A percentile compares a stretch with the other conserved stretches of the same genome.
phyloP scores from a whole-genome alignment of 805 yeast species.

The Komagataella pseudopastoris region DNA sequence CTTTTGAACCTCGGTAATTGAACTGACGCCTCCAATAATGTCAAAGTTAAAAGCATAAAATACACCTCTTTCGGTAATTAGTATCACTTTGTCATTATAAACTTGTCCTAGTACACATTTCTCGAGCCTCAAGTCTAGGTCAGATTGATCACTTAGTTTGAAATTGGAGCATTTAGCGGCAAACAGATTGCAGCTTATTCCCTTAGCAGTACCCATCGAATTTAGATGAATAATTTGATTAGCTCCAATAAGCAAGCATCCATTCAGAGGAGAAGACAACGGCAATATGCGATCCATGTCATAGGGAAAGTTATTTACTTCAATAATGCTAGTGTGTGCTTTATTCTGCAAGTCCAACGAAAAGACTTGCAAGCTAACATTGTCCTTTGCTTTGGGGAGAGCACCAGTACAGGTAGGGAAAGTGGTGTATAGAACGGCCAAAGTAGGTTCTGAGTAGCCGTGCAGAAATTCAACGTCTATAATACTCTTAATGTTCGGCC shows the following conservation, averaged over 20 bases:
- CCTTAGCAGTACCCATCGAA: constrained; percentile 54
- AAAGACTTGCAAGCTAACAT: constrained; percentile 43
- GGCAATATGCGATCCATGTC: constrained; percentile 58
- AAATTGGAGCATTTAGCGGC: constrained; percentile 26
- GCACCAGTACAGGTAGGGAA: constrained; percentile 66
- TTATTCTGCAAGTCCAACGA: constrained; percentile 51
- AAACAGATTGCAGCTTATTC: constrained; percentile 48
- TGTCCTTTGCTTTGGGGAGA: constrained; percentile 47
- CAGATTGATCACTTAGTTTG: constrained; percentile 31
- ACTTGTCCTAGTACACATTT: constrained; percentile 26
- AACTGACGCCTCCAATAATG: constrained; percentile 20
- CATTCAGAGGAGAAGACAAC: constrained; percentile 51
- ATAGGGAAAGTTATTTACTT: constrained; percentile 55
- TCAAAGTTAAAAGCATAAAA: constrained; percentile 20
- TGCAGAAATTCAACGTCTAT: constrained; percentile 59
- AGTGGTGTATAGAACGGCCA: constrained; percentile 40
- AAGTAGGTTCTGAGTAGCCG: constrained; percentile 72
- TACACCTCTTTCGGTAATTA: constrained; percentile 29
- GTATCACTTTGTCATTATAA: constrained; percentile 20
- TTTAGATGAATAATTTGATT: constrained; percentile 73
- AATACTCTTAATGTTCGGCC: constrained; percentile 43
- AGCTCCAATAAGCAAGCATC: constrained; percentile 56
- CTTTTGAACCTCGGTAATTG: constrained; percentile 13
- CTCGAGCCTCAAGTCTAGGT: constrained; percentile 41
- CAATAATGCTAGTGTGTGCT: constrained; percentile 54